Conservation (phyloP, 768 basidiomycete genomes). For the Podaxis sp. region DNA sequence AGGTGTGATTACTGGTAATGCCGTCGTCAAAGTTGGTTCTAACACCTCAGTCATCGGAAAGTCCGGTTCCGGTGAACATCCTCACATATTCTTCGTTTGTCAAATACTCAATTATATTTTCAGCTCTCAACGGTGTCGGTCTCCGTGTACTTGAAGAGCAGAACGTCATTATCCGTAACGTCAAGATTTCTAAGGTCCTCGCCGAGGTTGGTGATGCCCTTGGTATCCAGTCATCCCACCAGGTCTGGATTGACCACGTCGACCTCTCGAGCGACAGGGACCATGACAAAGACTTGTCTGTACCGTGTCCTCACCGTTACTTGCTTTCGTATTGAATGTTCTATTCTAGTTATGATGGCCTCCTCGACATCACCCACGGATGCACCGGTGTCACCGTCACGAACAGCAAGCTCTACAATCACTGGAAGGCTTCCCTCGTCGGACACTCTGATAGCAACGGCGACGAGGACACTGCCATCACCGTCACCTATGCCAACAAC, state of each 20-base stretch:
- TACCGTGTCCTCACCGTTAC: neutral
- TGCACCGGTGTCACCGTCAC: conserved; percentile 41
- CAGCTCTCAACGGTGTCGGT: conserved; percentile 44
- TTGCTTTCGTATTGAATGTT: neutral
- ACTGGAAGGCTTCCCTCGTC: conserved; percentile 46
- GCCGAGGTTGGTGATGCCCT: conserved; percentile 44
- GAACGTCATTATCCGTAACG: conserved; percentile 49
- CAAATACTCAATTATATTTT: neutral
- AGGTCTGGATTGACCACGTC: conserved; percentile 46
- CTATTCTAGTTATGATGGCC: conserved; percentile 39
- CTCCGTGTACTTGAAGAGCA: conserved; percentile 39
- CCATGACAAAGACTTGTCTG: conserved; percentile 41
- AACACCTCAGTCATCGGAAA: conserved; percentile 44
- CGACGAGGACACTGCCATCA: conserved; percentile 36
- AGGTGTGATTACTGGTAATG: conserved; percentile 44
- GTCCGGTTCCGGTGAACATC: conserved; percentile 31
- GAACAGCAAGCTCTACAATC: conserved; percentile 38
- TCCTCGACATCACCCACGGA: conserved; percentile 45
- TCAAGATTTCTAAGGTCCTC: conserved; percentile 48
- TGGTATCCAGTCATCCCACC: conserved; percentile 35
- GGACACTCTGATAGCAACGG: conserved; percentile 38
- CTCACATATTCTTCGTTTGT: neutral
- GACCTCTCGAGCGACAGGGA: conserved; percentile 45
- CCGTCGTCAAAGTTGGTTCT: conserved; percentile 39
- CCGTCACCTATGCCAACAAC: conserved; percentile 43